Evolutionary conservation across 139 green algal species (phyloP), one percentile per base, ranked within the genome.

Genomic region (Chlorella sorokiniana): DNA sequence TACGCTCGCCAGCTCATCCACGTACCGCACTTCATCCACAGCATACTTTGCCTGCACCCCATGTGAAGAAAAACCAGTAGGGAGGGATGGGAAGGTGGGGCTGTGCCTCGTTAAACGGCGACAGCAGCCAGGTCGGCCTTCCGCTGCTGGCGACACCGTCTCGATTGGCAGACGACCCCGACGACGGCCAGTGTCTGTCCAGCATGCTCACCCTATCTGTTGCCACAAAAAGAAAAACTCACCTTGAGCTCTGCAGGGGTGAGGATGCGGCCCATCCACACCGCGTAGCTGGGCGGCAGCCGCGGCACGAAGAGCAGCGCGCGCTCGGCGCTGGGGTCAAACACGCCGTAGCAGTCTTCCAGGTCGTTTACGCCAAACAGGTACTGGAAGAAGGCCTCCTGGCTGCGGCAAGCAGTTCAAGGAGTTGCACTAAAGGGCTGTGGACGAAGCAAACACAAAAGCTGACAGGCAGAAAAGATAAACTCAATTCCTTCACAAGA

Each of bases 331-430:
- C 76, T 74, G 3, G 95, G 29, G 72, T 96, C 92, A 25, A 97
- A 16, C 0, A 90, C 92, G 0, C 95, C 95, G 71, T 85, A 93
- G 69, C 81, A 97, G 81, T 87, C 91, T 35, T 92, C 83, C 3
- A 33, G 37, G 69, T 98, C 93, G 25, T 81, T 80, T n/a, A 97
- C 93, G 3, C 95, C 95, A 90, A 98, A 98, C 65, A 98, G 78
- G 88, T 98, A 95, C 69, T 94, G 85, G 59, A 98, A 94, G 87
- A 95, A 98, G 27, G 86, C 83, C 64, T 98, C 94, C 76, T 97
- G 94, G 38, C 94, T 92, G 85, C 51, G 72, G 33, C 40, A 23
- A 33, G 48, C 48, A 11, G 11, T 11, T 56, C 11, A 16, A 56
- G 20, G 54, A 23, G 33, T 10, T 4, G 56, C 3, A 76, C 20